Evolutionary conservation across 2,329 filamentous ascomycete species (phyloP), one percentile per base, ranked within the genome.

Genomic region (Colletotrichum destructivum): DNA sequence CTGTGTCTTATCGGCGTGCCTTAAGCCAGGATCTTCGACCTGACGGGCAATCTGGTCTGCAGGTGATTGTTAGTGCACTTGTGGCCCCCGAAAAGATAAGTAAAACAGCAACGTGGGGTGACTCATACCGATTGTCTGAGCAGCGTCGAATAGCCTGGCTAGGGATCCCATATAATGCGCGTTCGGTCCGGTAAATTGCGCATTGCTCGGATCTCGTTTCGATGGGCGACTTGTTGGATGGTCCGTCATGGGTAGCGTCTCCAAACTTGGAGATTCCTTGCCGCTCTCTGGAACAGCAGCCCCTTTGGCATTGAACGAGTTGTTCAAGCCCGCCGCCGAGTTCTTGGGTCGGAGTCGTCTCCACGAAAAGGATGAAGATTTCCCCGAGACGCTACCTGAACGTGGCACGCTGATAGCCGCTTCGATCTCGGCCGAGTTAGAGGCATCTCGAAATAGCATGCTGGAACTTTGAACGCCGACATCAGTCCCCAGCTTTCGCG

Each of bases 1-100:
- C 79, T 98, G 95, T 11, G 96, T 98, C 78, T 94, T 95, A 76
- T 95, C 96, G 21, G 94, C 95, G 82, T 96, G 94, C 76, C 94
- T 93, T 66, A 98, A 88, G 12, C 96, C 96, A 7, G 96, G 96
- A 79, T 98, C 96, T 80, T 98, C 96, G 57, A 98, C 95, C 85
- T 98, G 96, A 75, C 96, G 93, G 64, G 95, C 94, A 81, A 98
- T 96, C 90, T 97, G 94, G 86, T 98, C 95, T 97, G 77, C 49
- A 62, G 16, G 16, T 12, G 4, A 40, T 31, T 44, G 11, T 42
- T 16, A 42, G 15, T 47, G 7, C 13, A 26, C 6, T 8, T 12
- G 35, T 46, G 7, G 9, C 31, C 16, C 21, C 12, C 11, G 9
- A n/a, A 7, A 51, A 38, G 12, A 16, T 26, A 16, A 23, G 46